Percentiles rank a stretch among this genome's conserved stretches.
Conservation (phyloP, 1,139 yeast species). For the Blastobotrys malaysiensis region DNA sequence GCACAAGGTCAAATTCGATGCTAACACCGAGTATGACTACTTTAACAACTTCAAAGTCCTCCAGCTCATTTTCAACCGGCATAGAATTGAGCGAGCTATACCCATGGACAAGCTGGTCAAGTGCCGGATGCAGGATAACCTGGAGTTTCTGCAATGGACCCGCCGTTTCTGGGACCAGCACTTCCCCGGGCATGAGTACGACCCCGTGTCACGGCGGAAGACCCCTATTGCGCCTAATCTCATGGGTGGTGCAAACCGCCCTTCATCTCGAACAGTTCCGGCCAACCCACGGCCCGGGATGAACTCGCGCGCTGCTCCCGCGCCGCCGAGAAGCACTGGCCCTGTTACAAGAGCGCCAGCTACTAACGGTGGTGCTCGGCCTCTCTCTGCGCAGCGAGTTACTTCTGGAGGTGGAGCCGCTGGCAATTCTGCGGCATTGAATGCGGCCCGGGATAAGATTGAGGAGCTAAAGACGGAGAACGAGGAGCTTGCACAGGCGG, state of each 20-base stretch:
- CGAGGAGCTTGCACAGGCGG: conserved; percentile 46
- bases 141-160: conserved; percentile 92
- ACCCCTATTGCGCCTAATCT: conserved; percentile 14
- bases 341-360: conserved; percentile 1
- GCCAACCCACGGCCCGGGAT: conserved; percentile 5
- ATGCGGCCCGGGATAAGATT: conserved; percentile 21
- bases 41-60: conserved; percentile 77
- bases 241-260: conserved; percentile 1
- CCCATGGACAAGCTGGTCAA: conserved; percentile 79
- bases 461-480: conserved; percentile 40
- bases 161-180: conserved; percentile 75
- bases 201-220: conserved; percentile 54
- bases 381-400: conserved; percentile 13
- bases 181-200: conserved; percentile 64
- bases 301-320: neutral
- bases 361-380: conserved; percentile 5
- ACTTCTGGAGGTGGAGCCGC: conserved; percentile 13
- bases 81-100: conserved; percentile 65
- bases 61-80: conserved; percentile 69
- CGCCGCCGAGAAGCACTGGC: conserved; percentile 3
- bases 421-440: conserved; percentile 10
- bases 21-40: conserved; percentile 69
- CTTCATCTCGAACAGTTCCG: conserved; percentile 8
- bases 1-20: conserved; percentile 65
- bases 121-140: conserved; percentile 88